Evolutionary conservation across 2,329 filamentous ascomycete genomes (phyloP), one percentile per base, ranked within the genome.

Genomic region (Xylariaceae sp.): DNA sequence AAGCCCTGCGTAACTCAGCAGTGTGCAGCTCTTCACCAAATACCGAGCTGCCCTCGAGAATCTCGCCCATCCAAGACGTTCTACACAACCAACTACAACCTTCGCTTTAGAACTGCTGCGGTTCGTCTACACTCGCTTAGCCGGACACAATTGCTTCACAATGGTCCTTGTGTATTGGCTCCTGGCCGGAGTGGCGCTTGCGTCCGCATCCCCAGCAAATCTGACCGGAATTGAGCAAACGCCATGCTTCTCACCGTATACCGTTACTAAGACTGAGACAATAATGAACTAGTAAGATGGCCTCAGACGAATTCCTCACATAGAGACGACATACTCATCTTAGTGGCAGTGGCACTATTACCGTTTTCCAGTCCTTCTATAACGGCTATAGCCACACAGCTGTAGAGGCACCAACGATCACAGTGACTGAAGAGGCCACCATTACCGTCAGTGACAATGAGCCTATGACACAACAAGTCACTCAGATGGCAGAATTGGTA

Each of bases 111-210:
- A 43, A 50, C 18, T 30, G 16, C 16, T 12, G 41, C 32, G 21
- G 32, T 48, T 36, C 13, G 19, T 40, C 26, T 36, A 49, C 34
- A 26, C 26, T 36, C 34, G 10, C 45, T 49, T 16, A 15, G 21
- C n/a, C 12, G 22, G 47, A 29, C 40, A n/a, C 37, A 49, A 21
- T 48, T 54, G 37, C 37, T 49, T 55, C 55, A 56, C 39, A 42
- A 69, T 69, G 67, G 59, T 66, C 45, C 51, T 51, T 29, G 34
- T 49, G 41, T 56, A 46, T 26, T 54, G 49, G 26, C 41, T 67
- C 12, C 60, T 55, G 51, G 61, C 55, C 48, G 54, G 64, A 40
- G 57, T 56, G 49, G 61, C 57, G 52, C 42, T 65, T 29, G 59
- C 57, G 22, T 37, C 65, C 15, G 60, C 59, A 44, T 61, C 54